Evolutionary conservation across 2,329 filamentous ascomycete species (phyloP), one percentile per base, ranked within the genome.

Genomic region (Aspergillus uvarum): DNA sequence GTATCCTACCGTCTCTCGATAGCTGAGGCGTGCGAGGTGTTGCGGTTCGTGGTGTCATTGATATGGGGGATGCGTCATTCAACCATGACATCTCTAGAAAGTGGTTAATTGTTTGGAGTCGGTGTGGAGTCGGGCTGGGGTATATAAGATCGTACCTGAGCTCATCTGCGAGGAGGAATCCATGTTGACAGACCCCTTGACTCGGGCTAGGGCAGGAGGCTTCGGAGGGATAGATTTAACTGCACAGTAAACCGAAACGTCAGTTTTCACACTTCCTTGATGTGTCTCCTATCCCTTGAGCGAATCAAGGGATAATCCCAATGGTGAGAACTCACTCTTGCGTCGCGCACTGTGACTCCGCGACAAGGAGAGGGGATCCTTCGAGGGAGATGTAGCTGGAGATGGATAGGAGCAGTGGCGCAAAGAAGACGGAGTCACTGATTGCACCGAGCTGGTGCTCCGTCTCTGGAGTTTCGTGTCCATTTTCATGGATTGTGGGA

Each of bases 101-200:
- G 6, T 16, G 8, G 56, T 68, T 44, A 68, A 54, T 58, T 59
- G 6, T 16, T 19, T 12, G 38, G 16, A n/a, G n/a, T 44, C 56
- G 22, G 19, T 22, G n/a, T 19, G 47, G 32, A 44, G n/a, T 16
- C 47, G 12, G 32, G 11, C 24, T 50, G 26, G 22, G 29, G 44
- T 44, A 24, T n/a, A 55, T 47, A 16, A 32, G 29, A 51, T 55
- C 63, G 58, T 61, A 69, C 67, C 65, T 58, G 56, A 58, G 29
- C 58, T 66, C 48, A 63, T 65, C 32, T 60, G 67, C 24, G 70
- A 71, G 26, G 71, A 67, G 24, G 69, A 71, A 56, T 72, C 68
- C 72, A 75, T 75, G 51, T 67, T 64, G 56, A 53, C 52, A 59
- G 63, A 64, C 38, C 70, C 71, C 60, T 74, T 75, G 47, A 74